These are phyloP conservation scores for Metarhizium anisopliae DNA, from an alignment of 2,329 filamentous ascomycete species.

Conservation along the genomic window DNA sequence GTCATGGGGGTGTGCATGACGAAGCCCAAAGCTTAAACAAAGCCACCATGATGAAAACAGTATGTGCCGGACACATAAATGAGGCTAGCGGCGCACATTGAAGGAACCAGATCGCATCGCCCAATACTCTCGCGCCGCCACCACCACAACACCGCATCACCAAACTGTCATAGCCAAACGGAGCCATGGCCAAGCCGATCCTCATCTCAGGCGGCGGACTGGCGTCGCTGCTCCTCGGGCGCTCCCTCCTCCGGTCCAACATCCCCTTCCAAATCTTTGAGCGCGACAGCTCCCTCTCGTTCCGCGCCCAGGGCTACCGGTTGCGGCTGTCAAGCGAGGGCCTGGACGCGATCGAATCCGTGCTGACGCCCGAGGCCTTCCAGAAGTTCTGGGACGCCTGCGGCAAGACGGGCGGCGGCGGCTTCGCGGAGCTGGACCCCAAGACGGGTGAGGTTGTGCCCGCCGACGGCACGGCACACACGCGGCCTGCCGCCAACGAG, in stretches of 20 bases:
- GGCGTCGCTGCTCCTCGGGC: constrained; percentile 33
- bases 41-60: no score
- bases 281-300: constrained; percentile 38
- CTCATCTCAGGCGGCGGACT: constrained; percentile 37
- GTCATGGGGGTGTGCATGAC: background rate
- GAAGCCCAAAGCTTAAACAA: no score
- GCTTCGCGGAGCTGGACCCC: constrained; percentile 42
- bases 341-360: constrained; percentile 51
- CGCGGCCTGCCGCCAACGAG: no score
- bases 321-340: constrained; percentile 48
- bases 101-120: no score
- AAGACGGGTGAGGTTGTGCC: constrained; percentile 36
- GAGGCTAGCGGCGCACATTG: no score
- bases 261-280: constrained; percentile 50
- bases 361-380: constrained; percentile 38
- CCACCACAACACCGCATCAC: background rate
- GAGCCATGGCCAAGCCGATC: constrained; percentile 20
- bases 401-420: constrained; percentile 50
- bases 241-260: constrained; percentile 28
- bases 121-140: background rate
- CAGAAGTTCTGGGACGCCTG: constrained; percentile 49
- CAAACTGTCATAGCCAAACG: background rate
- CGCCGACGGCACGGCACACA: background rate
- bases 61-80: no score
- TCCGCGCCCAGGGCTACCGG: constrained; percentile 54